phyloP scores from a whole-genome alignment of 2,329 filamentous ascomycete genomes.

The Apiospora phragmitis region DNA sequence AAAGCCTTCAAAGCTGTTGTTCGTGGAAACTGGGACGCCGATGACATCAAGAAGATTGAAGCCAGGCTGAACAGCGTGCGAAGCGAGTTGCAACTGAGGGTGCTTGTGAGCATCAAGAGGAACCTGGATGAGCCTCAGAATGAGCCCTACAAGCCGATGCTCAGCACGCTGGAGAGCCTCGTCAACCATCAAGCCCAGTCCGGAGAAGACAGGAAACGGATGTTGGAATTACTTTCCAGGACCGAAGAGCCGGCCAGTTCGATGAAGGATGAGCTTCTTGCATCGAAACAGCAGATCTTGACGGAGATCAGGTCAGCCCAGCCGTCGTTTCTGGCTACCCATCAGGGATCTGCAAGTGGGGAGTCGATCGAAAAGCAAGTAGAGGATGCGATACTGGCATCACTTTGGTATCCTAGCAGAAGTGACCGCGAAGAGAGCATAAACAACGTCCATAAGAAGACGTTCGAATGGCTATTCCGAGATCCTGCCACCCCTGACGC shows the following conservation, averaged over 20 bases:
- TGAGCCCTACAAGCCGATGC: slow-evolving; percentile 12
- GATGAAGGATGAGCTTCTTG: not conserved
- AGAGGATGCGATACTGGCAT: not conserved
- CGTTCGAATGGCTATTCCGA: slow-evolving; percentile 23
- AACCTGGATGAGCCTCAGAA: slow-evolving; percentile 14
- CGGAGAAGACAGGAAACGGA: slow-evolving; percentile 15
- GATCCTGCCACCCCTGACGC: slow-evolving; percentile 10
- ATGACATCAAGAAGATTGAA: slow-evolving; percentile 21
- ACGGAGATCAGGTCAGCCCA: not conserved
- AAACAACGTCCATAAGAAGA: slow-evolving; percentile 16
- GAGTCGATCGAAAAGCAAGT: not conserved
- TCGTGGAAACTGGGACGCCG: slow-evolving; percentile 19
- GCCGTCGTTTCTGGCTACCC: too few species aligned
- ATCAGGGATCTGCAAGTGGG: too few species aligned
- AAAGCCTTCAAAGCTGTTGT: slow-evolving; percentile 18
- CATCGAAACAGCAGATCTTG: not conserved
- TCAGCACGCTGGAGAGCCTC: slow-evolving; percentile 16
- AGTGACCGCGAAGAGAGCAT: slow-evolving; percentile 21
- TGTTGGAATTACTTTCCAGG: slow-evolving; percentile 18
- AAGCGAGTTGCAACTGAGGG: slow-evolving; percentile 20
- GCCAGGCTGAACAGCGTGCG: slow-evolving; percentile 19
- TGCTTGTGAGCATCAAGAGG: slow-evolving; percentile 18
- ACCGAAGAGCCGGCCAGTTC: slow-evolving; percentile 1
- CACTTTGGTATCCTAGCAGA: slow-evolving; percentile 19
- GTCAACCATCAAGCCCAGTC: slow-evolving; percentile 14